Conservation (phyloP, 345 rosid genomes). For the Dovyalis caffra region DNA sequence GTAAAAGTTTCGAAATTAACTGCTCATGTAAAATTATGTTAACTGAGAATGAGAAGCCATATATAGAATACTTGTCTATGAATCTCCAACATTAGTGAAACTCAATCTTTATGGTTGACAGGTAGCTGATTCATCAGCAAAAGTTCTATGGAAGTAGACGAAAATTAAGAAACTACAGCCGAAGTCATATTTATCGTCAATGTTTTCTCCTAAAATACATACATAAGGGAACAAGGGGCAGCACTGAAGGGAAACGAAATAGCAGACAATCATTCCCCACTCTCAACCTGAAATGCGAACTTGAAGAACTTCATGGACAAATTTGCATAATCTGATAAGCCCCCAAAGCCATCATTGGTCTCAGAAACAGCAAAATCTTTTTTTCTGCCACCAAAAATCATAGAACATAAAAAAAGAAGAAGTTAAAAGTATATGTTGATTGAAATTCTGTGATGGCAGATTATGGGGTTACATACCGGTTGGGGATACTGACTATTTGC, state of each 20-base stretch:
- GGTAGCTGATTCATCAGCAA: neutral
- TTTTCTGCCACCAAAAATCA: constrained; percentile 48
- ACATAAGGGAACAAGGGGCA: neutral
- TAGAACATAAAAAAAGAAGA: neutral
- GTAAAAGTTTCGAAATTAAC: no score
- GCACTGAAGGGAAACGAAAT: neutral
- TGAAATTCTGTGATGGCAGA: no score
- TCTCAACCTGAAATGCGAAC: neutral
- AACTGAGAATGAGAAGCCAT: no score
- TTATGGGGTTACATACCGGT: neutral
- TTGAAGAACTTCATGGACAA: neutral
- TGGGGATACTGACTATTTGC: constrained; percentile 8
- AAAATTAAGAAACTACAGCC: neutral
- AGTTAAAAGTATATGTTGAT: neutral
- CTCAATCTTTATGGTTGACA: neutral
- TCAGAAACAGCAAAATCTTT: constrained; percentile 74
- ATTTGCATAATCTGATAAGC: neutral
- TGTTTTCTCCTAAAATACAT: constrained; percentile 3
- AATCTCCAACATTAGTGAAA: no score
- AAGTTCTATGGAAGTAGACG: neutral
- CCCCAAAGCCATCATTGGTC: neutral
- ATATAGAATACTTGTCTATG: no score
- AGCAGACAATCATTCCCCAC: neutral
- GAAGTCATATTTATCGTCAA: neutral
- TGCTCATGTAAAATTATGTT: no score